A percentile compares a stretch with the other conserved stretches of the same genome.
Conservation (phyloP, 495 filamentous ascomycete species). For the Penicillium canariense region DNA sequence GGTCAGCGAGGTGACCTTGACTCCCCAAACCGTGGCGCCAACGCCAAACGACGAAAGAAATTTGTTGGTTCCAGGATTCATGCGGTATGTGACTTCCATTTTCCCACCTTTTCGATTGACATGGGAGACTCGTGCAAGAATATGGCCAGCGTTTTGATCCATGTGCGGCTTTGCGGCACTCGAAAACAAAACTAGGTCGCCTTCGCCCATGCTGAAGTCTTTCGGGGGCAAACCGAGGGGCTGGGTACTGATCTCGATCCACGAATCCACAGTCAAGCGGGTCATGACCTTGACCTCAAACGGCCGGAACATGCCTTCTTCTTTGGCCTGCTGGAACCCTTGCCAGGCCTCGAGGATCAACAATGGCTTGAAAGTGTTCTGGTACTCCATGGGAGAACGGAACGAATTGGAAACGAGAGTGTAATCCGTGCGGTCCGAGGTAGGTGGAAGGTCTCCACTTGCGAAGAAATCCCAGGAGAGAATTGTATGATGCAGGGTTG, state of each 20-base stretch:
- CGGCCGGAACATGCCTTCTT: slow-evolving; percentile 74
- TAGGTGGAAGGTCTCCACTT: slow-evolving; percentile 76
- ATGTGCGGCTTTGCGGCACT: slow-evolving; percentile 62
- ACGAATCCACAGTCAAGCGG: slow-evolving; percentile 85
- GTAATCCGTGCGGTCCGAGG: slow-evolving; percentile 64
- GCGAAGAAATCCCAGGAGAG: slow-evolving; percentile 94
- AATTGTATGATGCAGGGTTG: slow-evolving; percentile 77
- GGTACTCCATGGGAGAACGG: slow-evolving; percentile 70
- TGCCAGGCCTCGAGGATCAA: slow-evolving; percentile 95
- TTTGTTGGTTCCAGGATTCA: slow-evolving; percentile 59
- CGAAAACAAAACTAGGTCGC: slow-evolving; percentile 84
- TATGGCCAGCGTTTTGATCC: slow-evolving; percentile 65
- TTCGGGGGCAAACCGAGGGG: slow-evolving; percentile 68
- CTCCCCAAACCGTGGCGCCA: slow-evolving; percentile 64
- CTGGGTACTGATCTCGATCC: slow-evolving; percentile 83
- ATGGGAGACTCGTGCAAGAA: slow-evolving; percentile 78
- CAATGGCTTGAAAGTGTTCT: slow-evolving; percentile 85
- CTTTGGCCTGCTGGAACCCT: slow-evolving; percentile 82
- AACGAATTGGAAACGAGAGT: slow-evolving; percentile 73
- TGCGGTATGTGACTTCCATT: slow-evolving; percentile 79
- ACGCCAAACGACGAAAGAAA: slow-evolving; percentile 52
- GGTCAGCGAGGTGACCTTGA: slow-evolving; percentile 81
- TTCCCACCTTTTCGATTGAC: slow-evolving; percentile 74
- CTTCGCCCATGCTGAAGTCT: slow-evolving; percentile 72
- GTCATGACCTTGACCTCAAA: slow-evolving; percentile 83